Conservation (phyloP, 495 filamentous ascomycete species). For the Pyrenula massariospora region DNA sequence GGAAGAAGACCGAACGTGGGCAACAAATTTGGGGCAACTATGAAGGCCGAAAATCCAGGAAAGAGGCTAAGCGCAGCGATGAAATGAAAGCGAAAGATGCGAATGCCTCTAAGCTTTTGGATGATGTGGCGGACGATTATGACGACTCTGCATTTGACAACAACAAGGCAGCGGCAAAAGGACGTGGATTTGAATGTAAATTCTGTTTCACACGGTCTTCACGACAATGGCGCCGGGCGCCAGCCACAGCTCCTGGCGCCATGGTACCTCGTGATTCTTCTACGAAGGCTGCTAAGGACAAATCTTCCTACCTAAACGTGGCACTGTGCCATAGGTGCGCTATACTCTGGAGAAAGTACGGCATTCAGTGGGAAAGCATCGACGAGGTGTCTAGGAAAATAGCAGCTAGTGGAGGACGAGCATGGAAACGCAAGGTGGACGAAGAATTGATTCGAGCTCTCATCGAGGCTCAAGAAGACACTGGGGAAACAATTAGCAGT, state of each 20-base stretch:
- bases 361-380: conserved; percentile 89
- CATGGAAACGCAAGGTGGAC: conserved; percentile 78
- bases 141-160: conserved; percentile 96
- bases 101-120: conserved; percentile 61
- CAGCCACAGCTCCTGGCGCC: conserved; percentile 59
- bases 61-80: conserved; percentile 50
- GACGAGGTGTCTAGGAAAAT: conserved; percentile 91
- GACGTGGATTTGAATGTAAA: conserved; percentile 85
- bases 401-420: conserved; percentile 65
- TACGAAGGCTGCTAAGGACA: conserved; percentile 53
- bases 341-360: conserved; percentile 86
- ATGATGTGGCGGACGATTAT: conserved; percentile 84
- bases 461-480: conserved; percentile 39
- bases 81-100: conserved; percentile 43
- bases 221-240: conserved; percentile 85
- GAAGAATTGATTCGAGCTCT: conserved; percentile 85
- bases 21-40: conserved; percentile 83
- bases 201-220: conserved; percentile 74
- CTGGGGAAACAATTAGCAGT: conserved; percentile 31
- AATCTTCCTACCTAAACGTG: conserved; percentile 61
- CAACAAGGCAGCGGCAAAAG: conserved; percentile 66
- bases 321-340: conserved; percentile 86
- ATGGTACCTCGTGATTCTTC: conserved; percentile 57
- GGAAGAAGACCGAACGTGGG: conserved; percentile 89
- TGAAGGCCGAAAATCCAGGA: conserved; percentile 76